Evolutionary conservation across 805 yeast genomes (phyloP).

Genomic region (Komagataella kurtzmanii): DNA sequence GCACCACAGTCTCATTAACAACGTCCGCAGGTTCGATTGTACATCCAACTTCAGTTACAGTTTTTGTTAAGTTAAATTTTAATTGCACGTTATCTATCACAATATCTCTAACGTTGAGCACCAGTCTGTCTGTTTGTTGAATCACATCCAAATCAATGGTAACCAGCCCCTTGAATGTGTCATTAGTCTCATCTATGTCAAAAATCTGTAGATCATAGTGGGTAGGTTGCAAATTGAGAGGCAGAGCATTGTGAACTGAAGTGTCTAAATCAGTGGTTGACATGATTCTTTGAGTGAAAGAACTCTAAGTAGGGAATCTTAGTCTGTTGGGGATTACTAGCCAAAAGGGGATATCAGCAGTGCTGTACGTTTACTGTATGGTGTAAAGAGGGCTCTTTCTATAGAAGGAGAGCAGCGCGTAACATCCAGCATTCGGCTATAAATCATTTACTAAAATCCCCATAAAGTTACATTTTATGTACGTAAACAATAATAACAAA

Average conservation of each 20-base stretch:
- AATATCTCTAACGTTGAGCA: slow-evolving; percentile 34
- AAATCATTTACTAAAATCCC: background rate
- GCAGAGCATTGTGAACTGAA: slow-evolving; percentile 6
- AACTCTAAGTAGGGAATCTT: background rate
- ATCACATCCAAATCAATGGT: slow-evolving; percentile 31
- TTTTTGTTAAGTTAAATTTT: slow-evolving; percentile 9
- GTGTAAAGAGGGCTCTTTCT: too few relatives aligned
- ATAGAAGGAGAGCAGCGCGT: background rate
- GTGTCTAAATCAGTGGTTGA: background rate
- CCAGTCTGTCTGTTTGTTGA: slow-evolving; percentile 27
- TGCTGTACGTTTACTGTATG: background rate
- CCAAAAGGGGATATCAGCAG: background rate
- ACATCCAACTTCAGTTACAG: slow-evolving; percentile 12
- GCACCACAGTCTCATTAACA: slow-evolving; percentile 41
- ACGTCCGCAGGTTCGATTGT: slow-evolving; percentile 2
- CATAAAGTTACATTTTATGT: background rate
- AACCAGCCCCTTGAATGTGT: slow-evolving; percentile 33
- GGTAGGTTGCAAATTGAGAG: slow-evolving; percentile 45
- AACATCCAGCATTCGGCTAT: background rate
- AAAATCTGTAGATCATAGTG: slow-evolving; percentile 54
- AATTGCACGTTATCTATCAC: slow-evolving; percentile 14
- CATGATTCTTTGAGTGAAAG: background rate
- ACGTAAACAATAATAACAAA: background rate
- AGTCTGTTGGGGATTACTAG: background rate
- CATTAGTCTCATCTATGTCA: slow-evolving; percentile 41